A percentile compares a stretch with the other conserved stretches of the same genome.
These are phyloP conservation scores for Acacia melanoxylon DNA, from an alignment of 306 rosid species.

Conservation along the genomic window DNA sequence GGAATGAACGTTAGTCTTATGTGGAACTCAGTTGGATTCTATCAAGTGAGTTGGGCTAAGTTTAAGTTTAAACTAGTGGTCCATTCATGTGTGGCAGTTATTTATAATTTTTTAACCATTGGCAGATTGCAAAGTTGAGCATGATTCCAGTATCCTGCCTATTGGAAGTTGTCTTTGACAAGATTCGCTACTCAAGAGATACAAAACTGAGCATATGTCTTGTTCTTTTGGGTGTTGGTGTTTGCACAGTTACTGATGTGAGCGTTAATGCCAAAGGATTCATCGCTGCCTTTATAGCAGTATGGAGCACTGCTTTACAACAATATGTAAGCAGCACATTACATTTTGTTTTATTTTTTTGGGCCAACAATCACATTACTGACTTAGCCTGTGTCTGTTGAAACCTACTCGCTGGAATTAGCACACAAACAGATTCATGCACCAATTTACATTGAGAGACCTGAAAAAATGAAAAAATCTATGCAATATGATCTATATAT, in stretches of 20 bases:
- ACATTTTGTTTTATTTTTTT: neutral
- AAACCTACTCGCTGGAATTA: neutral
- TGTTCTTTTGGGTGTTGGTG: constrained; percentile 84
- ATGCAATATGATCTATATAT: neutral
- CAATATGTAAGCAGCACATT: constrained; percentile 63
- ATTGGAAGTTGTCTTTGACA: constrained; percentile 78
- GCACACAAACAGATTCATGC: constrained; percentile 3
- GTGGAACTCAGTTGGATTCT: constrained; percentile 96
- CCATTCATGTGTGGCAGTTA: constrained; percentile 27
- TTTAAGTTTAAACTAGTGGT: constrained; percentile 28
- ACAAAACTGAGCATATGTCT: constrained; percentile 74
- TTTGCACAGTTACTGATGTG: constrained; percentile 88
- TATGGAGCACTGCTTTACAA: constrained; percentile 83
- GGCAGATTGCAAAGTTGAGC: constrained; percentile 82
- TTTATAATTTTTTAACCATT: constrained; percentile 24
- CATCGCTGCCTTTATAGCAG: constrained; percentile 72
- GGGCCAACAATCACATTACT: neutral
- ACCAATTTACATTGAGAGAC: neutral
- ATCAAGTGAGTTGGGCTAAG: constrained; percentile 57
- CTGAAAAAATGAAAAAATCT: neutral
- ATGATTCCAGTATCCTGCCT: constrained; percentile 90
- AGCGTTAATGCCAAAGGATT: constrained; percentile 78
- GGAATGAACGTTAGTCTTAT: constrained; percentile 88
- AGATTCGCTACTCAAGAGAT: constrained; percentile 75
- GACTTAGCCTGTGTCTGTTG: neutral